Evolutionary conservation across 2,329 filamentous ascomycete species (phyloP).

Genomic region (Cadophora malorum): DNA sequence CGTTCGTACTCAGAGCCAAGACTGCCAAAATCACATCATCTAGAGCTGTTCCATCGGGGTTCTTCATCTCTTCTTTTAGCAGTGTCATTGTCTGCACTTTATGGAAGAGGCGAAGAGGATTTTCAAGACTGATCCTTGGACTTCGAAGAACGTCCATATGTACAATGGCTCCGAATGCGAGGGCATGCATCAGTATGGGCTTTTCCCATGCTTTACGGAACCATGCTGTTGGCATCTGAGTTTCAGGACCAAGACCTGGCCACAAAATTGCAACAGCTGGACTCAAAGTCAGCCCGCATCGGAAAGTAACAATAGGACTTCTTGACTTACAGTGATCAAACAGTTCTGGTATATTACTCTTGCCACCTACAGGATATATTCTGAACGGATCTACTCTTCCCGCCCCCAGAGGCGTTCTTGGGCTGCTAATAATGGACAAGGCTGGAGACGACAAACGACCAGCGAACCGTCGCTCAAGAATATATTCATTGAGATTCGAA

Average conservation of each 20-base stretch:
- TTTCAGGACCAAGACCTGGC: slow-evolving; percentile 19
- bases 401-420: slow-evolving; percentile 18
- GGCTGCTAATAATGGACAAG: slow-evolving; percentile 8
- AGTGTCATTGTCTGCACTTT: slow-evolving; percentile 29
- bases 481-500: not conserved
- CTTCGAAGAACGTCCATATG: slow-evolving; percentile 26
- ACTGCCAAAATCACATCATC: slow-evolving; percentile 28
- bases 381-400: slow-evolving; percentile 22
- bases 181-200: slow-evolving; percentile 25
- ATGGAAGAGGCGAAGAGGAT: slow-evolving; percentile 23
- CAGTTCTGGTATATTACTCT: slow-evolving; percentile 19
- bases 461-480: not conserved
- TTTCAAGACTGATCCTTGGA: slow-evolving; percentile 18
- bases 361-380: not conserved
- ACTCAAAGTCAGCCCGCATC: not conserved
- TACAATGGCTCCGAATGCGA: slow-evolving; percentile 24
- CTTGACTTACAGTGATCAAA: slow-evolving; percentile 26
- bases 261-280: slow-evolving; percentile 21
- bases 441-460: not conserved
- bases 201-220: slow-evolving; percentile 18
- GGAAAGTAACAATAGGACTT: not conserved
- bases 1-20: slow-evolving; percentile 24
- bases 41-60: slow-evolving; percentile 11
- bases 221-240: slow-evolving; percentile 16
- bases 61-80: slow-evolving; percentile 27